Conservation (phyloP, 108 stramenopile genomes). For the Stephanodiscus minutulus region DNA sequence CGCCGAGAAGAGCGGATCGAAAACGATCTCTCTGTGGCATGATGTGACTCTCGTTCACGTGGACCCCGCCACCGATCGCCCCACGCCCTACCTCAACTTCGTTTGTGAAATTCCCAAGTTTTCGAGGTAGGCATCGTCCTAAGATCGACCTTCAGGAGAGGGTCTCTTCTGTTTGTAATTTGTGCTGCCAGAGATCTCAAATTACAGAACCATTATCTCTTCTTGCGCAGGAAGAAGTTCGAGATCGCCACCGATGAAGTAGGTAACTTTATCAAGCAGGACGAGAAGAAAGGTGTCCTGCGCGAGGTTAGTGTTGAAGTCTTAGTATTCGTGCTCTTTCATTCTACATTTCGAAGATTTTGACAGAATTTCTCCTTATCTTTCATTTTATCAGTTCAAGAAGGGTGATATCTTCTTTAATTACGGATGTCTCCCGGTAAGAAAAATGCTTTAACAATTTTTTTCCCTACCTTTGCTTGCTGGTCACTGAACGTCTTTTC, state of each 20-base stretch:
- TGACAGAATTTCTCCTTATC: background rate
- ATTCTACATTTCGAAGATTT: background rate
- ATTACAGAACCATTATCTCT: background rate
- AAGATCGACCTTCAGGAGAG: background rate
- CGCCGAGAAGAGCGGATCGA: slow-evolving; percentile 53
- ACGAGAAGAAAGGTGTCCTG: slow-evolving; percentile 91
- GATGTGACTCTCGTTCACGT: slow-evolving; percentile 82
- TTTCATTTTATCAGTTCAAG: slow-evolving; percentile 57
- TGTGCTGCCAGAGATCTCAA: background rate
- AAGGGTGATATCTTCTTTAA: slow-evolving; percentile 98
- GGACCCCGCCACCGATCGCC: slow-evolving; percentile 64
- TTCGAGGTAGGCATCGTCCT: slow-evolving; percentile 66
- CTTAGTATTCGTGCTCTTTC: background rate
- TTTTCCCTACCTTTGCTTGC: too few relatives aligned
- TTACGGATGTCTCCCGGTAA: slow-evolving; percentile 96
- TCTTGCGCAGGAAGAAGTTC: slow-evolving; percentile 81
- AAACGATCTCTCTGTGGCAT: slow-evolving; percentile 89
- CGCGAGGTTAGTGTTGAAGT: slow-evolving; percentile 73
- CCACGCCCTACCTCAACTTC: slow-evolving; percentile 87
- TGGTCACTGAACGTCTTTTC: too few relatives aligned
- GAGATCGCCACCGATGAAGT: slow-evolving; percentile 96
- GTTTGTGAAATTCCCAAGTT: slow-evolving; percentile 98
- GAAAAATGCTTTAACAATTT: background rate
- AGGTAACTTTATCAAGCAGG: slow-evolving; percentile 97
- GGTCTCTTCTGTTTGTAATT: slow-evolving; percentile 1